phyloP scores from a whole-genome alignment of 331 rosid species.

The Quercus tomentella region DNA sequence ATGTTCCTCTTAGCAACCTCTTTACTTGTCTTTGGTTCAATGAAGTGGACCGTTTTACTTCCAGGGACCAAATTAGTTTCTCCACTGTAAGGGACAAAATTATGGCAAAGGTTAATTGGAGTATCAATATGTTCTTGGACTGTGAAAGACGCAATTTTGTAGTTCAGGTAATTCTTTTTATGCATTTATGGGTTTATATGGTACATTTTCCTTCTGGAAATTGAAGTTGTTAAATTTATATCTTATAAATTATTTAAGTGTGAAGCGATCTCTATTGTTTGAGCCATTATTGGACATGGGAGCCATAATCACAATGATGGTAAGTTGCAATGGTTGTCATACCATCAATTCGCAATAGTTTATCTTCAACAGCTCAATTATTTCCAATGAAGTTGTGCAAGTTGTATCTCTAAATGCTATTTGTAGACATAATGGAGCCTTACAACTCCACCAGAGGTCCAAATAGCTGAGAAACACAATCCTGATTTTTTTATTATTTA shows the following conservation, averaged over 20 bases:
- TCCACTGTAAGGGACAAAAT: slow-evolving; percentile 73
- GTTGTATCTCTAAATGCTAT: background rate
- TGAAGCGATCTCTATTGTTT: background rate
- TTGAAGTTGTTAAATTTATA: background rate
- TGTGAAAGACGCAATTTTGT: slow-evolving; percentile 95
- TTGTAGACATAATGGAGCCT: background rate
- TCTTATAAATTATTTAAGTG: background rate
- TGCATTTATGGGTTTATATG: background rate
- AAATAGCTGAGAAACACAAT: background rate
- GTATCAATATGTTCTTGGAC: slow-evolving; percentile 73
- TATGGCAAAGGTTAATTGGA: slow-evolving; percentile 58
- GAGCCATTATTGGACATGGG: background rate
- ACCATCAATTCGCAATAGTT: background rate
- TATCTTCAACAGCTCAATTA: background rate
- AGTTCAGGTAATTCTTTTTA: slow-evolving; percentile 54
- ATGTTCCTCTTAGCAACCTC: slow-evolving; percentile 85
- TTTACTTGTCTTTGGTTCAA: slow-evolving; percentile 94
- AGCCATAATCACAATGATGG: background rate
- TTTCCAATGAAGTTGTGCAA: background rate
- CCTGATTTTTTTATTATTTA: background rate
- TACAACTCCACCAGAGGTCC: background rate
- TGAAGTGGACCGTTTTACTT: slow-evolving; percentile 96
- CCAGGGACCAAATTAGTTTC: slow-evolving; percentile 92
- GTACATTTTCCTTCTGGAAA: background rate
- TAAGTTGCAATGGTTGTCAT: background rate